These are phyloP conservation scores for Rhodamnia argentea DNA, from an alignment of 345 rosid genomes.

Conservation along the genomic window DNA sequence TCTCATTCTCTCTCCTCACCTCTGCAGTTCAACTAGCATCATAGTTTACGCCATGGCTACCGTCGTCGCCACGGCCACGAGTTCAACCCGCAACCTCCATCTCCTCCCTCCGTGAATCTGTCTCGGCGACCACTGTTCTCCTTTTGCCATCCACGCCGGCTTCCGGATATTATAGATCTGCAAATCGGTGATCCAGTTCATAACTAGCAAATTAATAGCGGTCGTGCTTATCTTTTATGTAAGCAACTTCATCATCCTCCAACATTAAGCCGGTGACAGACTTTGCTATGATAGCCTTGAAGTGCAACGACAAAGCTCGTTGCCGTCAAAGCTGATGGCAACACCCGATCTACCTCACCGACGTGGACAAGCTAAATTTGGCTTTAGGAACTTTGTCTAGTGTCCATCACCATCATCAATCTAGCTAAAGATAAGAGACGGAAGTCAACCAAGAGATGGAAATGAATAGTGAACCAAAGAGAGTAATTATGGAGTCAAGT, in stretches of 20 bases:
- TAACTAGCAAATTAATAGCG: not conserved
- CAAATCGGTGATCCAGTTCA: not conserved
- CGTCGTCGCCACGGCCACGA: not conserved
- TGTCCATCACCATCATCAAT: not conserved
- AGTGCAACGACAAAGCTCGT: not conserved
- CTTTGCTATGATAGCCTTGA: not conserved
- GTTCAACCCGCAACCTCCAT: not conserved
- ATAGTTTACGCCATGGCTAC: not conserved
- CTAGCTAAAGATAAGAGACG: too few relatives aligned
- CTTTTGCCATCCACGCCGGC: not conserved
- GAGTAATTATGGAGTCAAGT: not conserved
- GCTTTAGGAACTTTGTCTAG: not conserved
- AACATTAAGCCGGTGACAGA: not conserved
- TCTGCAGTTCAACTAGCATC: not conserved
- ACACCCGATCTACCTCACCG: not conserved
- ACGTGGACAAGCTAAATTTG: not conserved
- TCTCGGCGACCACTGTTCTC: not conserved
- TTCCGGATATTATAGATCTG: not conserved
- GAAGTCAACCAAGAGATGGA: not conserved
- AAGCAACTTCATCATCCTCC: not conserved
- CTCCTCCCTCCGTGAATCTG: not conserved
- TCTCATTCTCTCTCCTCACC: not conserved
- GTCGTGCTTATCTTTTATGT: not conserved
- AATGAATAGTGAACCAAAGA: not conserved
- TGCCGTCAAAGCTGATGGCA: not conserved